Base-by-base conservation (phyloP, 2,329 filamentous ascomycete genomes). In the Fusarium sp. region DNA sequence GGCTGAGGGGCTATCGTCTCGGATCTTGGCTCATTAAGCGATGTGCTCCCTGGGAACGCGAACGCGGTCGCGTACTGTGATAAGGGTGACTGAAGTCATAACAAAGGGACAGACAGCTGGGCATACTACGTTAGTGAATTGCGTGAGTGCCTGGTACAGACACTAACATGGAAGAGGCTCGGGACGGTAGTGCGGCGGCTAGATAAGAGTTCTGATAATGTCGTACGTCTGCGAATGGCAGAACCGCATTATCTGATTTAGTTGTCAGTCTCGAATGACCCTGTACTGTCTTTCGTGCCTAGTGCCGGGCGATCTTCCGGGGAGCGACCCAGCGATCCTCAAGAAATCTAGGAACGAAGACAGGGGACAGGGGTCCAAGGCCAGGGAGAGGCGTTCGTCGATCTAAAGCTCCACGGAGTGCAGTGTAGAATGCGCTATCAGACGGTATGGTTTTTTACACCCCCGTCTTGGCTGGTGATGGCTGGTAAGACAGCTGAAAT, bases 251-350 rank as follows among this genome's bases (percentile, higher is more conserved):
- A 15, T 67, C 30, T 46, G 38, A 52, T 47, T 15, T 53, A 43
- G 22, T 30, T 51, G 66, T 60, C 59, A 59, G 30, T 44, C 32
- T 34, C 60, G 30, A 30, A 45, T 53, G 50, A 43, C 24, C 38
- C 32, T 52, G 22, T 34, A 8, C 30, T 51, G 32, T 34, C 44
- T 27, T 24, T 52, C 8, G 30, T 47, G 38, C 25, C 40, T 64
- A 66, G 66, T 62, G 42, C 66, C 55, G 66, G 63, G 53, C 70
- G 70, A 73, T 73, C 70, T 62, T 70, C 70, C 70, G 52, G 66
- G 65, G 49, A 54, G 57, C 32, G 47, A 67, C 49, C 47, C 66
- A 67, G 44, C 66, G 70, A 70, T 64, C 56, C 64, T 69, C 64
- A 47, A 50, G 51, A 64, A 65, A 69, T 53, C 64, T 69, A 69